Evolutionary conservation across 1,139 yeast genomes (phyloP).

Genomic region (Geotrichum fermentans): DNA sequence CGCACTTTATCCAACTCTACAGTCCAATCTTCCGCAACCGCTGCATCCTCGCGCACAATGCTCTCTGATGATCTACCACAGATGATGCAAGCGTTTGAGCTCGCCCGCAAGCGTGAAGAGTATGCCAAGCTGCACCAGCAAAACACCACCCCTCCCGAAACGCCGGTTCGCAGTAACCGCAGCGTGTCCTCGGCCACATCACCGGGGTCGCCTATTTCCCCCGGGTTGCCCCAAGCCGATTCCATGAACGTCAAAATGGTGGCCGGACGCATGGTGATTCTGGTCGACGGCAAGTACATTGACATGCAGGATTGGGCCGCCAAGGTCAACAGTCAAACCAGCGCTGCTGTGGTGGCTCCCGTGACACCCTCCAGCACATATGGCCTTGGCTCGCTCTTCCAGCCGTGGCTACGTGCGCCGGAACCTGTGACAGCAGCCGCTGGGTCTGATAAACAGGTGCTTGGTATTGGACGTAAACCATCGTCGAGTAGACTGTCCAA

Average conservation of each 20-base stretch:
- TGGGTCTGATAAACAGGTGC: neutral
- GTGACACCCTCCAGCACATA: constrained; percentile 6
- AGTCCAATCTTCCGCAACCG: constrained; percentile 22
- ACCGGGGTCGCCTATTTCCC: constrained; percentile 4
- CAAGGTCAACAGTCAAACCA: constrained; percentile 21
- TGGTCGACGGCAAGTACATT: constrained; percentile 27
- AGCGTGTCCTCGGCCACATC: constrained; percentile 5
- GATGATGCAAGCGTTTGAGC: constrained; percentile 32
- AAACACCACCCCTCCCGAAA: constrained; percentile 16
- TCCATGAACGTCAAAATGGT: constrained; percentile 31
- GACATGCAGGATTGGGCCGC: constrained; percentile 38
- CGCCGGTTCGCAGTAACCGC: constrained; percentile 11
- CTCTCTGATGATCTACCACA: constrained; percentile 32
- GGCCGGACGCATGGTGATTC: constrained; percentile 34
- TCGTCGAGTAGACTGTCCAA: constrained; percentile 3
- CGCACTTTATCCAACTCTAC: constrained; percentile 20
- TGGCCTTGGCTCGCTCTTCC: constrained; percentile 17
- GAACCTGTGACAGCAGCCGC: constrained; percentile 1
- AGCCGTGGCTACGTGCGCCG: constrained; percentile 20
- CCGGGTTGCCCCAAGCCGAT: constrained; percentile 3
- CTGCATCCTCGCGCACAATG: constrained; percentile 24
- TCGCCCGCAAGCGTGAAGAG: constrained; percentile 25
- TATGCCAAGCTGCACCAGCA: constrained; percentile 14
- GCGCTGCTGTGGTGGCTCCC: neutral
- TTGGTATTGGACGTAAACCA: too few relatives aligned